These are phyloP conservation scores for Elongisporangium anandrum DNA, from an alignment of 352 stramenopile genomes.

Conservation along the genomic window DNA sequence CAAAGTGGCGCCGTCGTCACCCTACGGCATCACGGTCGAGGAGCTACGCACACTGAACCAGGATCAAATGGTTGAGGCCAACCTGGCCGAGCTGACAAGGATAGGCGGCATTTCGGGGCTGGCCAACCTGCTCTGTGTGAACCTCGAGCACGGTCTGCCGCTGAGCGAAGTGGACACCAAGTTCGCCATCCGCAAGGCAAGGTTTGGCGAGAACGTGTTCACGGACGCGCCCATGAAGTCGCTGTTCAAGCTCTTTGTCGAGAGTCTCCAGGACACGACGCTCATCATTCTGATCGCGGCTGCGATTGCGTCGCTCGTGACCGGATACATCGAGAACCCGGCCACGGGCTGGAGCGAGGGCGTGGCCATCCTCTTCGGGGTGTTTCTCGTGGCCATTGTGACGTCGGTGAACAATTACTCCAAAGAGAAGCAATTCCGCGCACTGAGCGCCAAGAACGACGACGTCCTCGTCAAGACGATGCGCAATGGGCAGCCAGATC, in stretches of 20 bases:
- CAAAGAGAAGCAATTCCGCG: constrained; percentile 90
- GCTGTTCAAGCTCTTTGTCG: constrained; percentile 75
- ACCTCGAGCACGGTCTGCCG: constrained; percentile 57
- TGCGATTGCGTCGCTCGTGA: constrained; percentile 81
- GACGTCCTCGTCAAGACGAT: constrained; percentile 85
- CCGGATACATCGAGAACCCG: constrained; percentile 73
- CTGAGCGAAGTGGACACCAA: constrained; percentile 51
- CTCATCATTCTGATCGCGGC: constrained; percentile 88
- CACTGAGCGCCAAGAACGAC: constrained; percentile 84
- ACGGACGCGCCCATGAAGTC: constrained; percentile 77
- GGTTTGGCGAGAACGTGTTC: constrained; percentile 68
- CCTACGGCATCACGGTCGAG: constrained; percentile 68
- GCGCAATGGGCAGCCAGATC: constrained; percentile 53
- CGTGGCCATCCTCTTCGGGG: constrained; percentile 91
- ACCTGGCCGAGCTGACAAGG: constrained; percentile 49
- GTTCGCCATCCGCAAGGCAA: constrained; percentile 45
- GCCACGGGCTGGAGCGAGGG: constrained; percentile 93
- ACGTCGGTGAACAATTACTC: constrained; percentile 96
- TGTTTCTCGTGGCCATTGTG: constrained; percentile 93
- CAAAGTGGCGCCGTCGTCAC: constrained; percentile 67
- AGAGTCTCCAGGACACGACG: constrained; percentile 88
- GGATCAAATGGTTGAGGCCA: constrained; percentile 80
- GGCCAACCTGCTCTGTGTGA: constrained; percentile 63
- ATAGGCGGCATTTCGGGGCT: constrained; percentile 54
- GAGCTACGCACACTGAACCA: constrained; percentile 67